A percentile compares a stretch with the other conserved stretches of the same genome.
Conservation (phyloP, 2,329 filamentous ascomycete genomes). For the Colletotrichum chlorophyti region DNA sequence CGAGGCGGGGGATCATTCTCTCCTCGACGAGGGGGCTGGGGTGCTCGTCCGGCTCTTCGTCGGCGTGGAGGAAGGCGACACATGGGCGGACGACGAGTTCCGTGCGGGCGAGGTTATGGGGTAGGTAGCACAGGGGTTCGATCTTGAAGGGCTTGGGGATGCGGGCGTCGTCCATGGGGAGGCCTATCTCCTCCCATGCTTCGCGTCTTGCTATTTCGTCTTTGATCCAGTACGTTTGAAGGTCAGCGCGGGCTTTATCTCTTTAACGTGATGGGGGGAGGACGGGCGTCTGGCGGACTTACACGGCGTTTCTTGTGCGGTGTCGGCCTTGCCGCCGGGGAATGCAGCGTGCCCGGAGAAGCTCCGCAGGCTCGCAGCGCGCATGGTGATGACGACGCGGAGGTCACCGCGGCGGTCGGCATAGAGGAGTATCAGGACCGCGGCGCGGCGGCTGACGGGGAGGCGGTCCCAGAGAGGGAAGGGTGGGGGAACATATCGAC, state of each 20-base stretch:
- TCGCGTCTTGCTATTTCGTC: slow-evolving; percentile 88
- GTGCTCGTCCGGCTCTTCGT: slow-evolving; percentile 45
- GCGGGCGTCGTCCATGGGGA: slow-evolving; percentile 73
- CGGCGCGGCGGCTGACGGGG: slow-evolving; percentile 74
- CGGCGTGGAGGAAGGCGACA: slow-evolving; percentile 77
- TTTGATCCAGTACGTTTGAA: slow-evolving; percentile 40
- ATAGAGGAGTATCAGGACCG: slow-evolving; percentile 87
- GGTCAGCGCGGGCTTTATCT: not conserved
- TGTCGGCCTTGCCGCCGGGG: slow-evolving; percentile 77
- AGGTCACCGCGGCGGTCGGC: slow-evolving; percentile 83
- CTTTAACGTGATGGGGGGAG: too few relatives aligned
- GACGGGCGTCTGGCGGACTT: slow-evolving; percentile 34
- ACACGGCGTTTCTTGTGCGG: slow-evolving; percentile 65
- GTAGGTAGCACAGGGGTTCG: slow-evolving; percentile 87
- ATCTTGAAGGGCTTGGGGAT: slow-evolving; percentile 81
- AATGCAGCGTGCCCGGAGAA: slow-evolving; percentile 89
- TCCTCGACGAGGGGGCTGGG: slow-evolving; percentile 63
- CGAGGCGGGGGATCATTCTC: slow-evolving; percentile 78
- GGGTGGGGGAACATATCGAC: slow-evolving; percentile 65
- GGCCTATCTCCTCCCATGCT: slow-evolving; percentile 91
- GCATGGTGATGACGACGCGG: slow-evolving; percentile 73
- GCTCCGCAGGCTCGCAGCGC: slow-evolving; percentile 66
- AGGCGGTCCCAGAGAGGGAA: slow-evolving; percentile 69
- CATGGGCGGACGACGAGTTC: slow-evolving; percentile 78
- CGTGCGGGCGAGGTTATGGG: slow-evolving; percentile 75